Evolutionary conservation across 2,329 filamentous ascomycete genomes (phyloP).

Genomic region (Aspergillus hiratsukae): DNA sequence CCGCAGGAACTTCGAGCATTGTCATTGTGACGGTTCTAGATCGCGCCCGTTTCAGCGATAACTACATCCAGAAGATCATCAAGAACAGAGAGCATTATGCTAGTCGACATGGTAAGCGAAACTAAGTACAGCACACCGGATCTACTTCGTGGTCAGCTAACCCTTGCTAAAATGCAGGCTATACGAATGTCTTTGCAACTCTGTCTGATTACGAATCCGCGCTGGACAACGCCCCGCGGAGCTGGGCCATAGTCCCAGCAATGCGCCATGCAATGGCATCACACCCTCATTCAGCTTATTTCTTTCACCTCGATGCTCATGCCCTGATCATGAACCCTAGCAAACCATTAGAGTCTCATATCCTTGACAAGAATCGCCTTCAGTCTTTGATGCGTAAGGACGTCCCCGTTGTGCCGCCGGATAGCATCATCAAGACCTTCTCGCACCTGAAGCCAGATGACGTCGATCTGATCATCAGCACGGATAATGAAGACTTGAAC

Average conservation of each 20-base stretch:
- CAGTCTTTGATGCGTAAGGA: slow-evolving; percentile 80
- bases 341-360: slow-evolving; percentile 63
- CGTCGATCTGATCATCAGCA: slow-evolving; percentile 76
- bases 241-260: slow-evolving; percentile 69
- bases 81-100: slow-evolving; percentile 85
- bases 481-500: slow-evolving; percentile 76
- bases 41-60: slow-evolving; percentile 56
- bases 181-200: slow-evolving; percentile 76
- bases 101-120: slow-evolving; percentile 68
- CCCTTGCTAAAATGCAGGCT: slow-evolving; percentile 53
- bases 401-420: slow-evolving; percentile 81
- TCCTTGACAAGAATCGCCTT: slow-evolving; percentile 64
- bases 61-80: slow-evolving; percentile 68
- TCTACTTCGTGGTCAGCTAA: not conserved
- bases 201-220: slow-evolving; percentile 63
- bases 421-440: slow-evolving; percentile 96
- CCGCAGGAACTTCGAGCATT: slow-evolving; percentile 43
- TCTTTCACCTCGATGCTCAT: slow-evolving; percentile 85
- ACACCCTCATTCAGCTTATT: slow-evolving; percentile 69
- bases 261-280: slow-evolving; percentile 82
- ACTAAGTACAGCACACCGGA: not conserved
- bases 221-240: slow-evolving; percentile 40
- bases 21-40: slow-evolving; percentile 87
- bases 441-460: slow-evolving; percentile 70
- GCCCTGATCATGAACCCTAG: slow-evolving; percentile 83